Evolutionary conservation across 164 flowering plant genomes (phyloP).

Genomic region (Aristolochia californica): DNA sequence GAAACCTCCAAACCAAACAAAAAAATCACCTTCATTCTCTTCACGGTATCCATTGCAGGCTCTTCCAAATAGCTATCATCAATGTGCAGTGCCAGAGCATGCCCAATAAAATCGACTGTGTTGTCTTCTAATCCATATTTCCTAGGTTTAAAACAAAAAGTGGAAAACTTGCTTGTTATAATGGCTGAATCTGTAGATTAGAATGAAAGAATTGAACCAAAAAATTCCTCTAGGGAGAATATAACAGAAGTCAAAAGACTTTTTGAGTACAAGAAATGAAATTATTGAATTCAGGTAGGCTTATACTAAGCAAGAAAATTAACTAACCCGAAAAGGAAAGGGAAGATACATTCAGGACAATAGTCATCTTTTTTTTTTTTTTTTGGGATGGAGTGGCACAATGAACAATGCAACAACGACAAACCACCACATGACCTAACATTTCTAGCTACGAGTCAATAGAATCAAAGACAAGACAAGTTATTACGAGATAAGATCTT

Average conservation of each 20-base stretch:
- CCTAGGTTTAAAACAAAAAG: slow-evolving; percentile 27
- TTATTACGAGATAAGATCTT: slow-evolving; percentile 68
- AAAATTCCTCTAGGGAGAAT: too few relatives aligned
- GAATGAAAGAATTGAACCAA: background rate
- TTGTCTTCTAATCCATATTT: slow-evolving; percentile 90
- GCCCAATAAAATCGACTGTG: slow-evolving; percentile 91
- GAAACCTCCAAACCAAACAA: background rate
- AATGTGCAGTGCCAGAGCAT: slow-evolving; percentile 79
- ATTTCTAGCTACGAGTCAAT: background rate
- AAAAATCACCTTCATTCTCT: slow-evolving; percentile 68
- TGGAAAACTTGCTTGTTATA: background rate
- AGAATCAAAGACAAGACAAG: slow-evolving; percentile 1
- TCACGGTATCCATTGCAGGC: slow-evolving; percentile 74
- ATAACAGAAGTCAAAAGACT: too few relatives aligned
- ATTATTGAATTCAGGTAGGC: too few relatives aligned
- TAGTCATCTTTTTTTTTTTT: too few relatives aligned
- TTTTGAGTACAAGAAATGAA: too few relatives aligned
- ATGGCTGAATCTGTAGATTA: background rate
- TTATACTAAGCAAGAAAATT: too few relatives aligned
- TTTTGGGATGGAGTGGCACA: too few relatives aligned
- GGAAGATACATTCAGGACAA: too few relatives aligned
- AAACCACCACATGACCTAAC: background rate
- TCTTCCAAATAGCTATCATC: slow-evolving; percentile 73
- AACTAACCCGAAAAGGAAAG: too few relatives aligned
- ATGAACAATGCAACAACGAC: too few relatives aligned